Evolutionary conservation across 441 rosid genomes (phyloP), one percentile per base, ranked within the genome.

Genomic region (Breynia disticha): DNA sequence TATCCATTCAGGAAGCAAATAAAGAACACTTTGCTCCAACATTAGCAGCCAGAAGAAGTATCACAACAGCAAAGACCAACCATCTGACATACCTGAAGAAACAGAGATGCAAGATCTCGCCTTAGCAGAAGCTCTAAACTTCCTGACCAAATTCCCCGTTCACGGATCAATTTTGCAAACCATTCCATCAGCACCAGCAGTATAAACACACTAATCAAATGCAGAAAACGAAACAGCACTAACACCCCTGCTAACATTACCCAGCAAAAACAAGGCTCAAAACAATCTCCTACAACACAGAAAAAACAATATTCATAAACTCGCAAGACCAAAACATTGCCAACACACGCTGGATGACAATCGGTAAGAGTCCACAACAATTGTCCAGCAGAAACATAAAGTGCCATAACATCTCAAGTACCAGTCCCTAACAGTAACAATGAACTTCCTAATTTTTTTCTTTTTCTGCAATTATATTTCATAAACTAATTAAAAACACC

Each of bases 321-420:
- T 21, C 15, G 11, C 18, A 19, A 47, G 12, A 28, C 12, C 61
- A 48, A 32, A 22, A 21, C 16, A 16, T 44, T 62, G 50, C 47
- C 48, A 53, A 71, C 87, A 57, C 62, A 89, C 97, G 97, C 96
- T 16, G 97, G 90, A 79, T 93, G 95, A 65, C 93, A 93, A 64
- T 93, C 99, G 59, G 68, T 75, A 50, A 83, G 60, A 49, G 76
- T 83, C 97, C 97, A 93, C 68, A 78, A 84, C 53, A 86, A 72
- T 62, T 80, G 95, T 72, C 97, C 97, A 70, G 89, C 77, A 66
- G 95, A 69, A 12, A 93, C 90, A 72, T 89, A 96, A 41, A 93
- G 83, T 18, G 96, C 97, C 65, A 89, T 68, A 48, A 93, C 81
- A 71, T 89, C 97, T 44, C 97, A 97, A 55, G 97, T 82, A 51